phyloP scores from a whole-genome alignment of 345 rosid species.

The Citrus glauca region DNA sequence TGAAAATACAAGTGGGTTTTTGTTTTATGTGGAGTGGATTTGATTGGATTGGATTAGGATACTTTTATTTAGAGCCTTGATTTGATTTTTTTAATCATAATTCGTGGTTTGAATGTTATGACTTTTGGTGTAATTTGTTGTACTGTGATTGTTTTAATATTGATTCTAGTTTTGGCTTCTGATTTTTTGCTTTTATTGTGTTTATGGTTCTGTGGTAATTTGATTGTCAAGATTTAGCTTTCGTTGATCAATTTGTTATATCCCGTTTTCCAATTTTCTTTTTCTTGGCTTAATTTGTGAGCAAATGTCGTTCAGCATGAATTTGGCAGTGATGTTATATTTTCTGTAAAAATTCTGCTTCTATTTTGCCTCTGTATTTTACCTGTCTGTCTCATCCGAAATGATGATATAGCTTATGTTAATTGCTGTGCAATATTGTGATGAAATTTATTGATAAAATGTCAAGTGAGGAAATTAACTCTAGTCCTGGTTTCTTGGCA shows the following conservation, averaged over 20 bases:
- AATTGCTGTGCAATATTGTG: neutral
- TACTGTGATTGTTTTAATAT: neutral
- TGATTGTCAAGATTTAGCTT: neutral
- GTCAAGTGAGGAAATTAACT: neutral
- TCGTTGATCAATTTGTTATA: neutral
- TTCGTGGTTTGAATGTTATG: neutral
- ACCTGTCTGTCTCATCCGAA: neutral
- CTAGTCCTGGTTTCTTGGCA: slow-evolving; percentile 9
- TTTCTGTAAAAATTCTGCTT: neutral
- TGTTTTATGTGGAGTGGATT: neutral
- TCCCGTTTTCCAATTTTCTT: neutral
- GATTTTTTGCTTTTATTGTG: neutral
- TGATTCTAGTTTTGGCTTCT: neutral
- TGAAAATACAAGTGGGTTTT: neutral
- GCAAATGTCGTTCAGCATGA: neutral
- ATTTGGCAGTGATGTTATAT: neutral
- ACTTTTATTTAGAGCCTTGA: neutral
- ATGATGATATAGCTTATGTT: neutral
- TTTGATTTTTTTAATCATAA: neutral
- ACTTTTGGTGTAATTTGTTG: neutral
- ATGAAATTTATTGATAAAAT: neutral
- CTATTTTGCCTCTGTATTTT: neutral
- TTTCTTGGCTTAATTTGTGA: neutral
- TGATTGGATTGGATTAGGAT: slow-evolving; percentile 2
- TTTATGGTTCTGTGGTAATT: neutral